These are phyloP conservation scores for Botrytis tulipae DNA, from an alignment of 2,329 filamentous ascomycete species.

Conservation along the genomic window DNA sequence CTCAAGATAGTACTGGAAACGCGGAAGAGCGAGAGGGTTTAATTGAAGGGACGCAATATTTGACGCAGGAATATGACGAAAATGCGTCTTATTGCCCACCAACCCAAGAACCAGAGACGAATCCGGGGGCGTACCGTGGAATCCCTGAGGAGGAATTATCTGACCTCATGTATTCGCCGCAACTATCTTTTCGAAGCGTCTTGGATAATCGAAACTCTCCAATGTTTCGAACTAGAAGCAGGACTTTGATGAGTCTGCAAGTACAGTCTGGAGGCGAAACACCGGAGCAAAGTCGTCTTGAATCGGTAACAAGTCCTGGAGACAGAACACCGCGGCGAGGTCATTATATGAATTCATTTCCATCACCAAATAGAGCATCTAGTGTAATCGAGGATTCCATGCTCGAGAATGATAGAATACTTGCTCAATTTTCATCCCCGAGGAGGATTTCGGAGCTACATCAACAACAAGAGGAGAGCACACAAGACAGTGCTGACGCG, in stretches of 20 bases:
- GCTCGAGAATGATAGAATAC: slow-evolving; percentile 40
- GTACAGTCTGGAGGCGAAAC: slow-evolving; percentile 1
- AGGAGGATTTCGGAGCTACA: slow-evolving; percentile 51
- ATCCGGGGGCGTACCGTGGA: neutral
- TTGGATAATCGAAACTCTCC: slow-evolving; percentile 36
- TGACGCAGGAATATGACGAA: slow-evolving; percentile 29
- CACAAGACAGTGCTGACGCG: slow-evolving; percentile 30
- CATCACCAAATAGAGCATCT: slow-evolving; percentile 45
- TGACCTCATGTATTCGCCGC: slow-evolving; percentile 24
- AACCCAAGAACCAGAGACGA: slow-evolving; percentile 14
- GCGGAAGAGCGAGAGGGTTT: slow-evolving; percentile 28
- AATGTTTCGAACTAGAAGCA: slow-evolving; percentile 25
- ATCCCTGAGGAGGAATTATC: neutral
- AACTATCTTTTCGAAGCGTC: slow-evolving; percentile 35
- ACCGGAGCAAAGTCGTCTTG: neutral
- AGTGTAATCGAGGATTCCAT: slow-evolving; percentile 58
- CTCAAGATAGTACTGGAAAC: neutral
- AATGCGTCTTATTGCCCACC: slow-evolving; percentile 29
- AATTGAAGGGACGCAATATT: slow-evolving; percentile 34
- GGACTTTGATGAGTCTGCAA: neutral
- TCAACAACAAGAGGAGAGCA: slow-evolving; percentile 41
- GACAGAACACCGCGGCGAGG: neutral
- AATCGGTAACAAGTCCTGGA: neutral
- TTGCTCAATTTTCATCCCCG: slow-evolving; percentile 46
- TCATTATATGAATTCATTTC: neutral